These are phyloP conservation scores for Fusarium coicis DNA, from an alignment of 2,329 filamentous ascomycete species.

Conservation along the genomic window DNA sequence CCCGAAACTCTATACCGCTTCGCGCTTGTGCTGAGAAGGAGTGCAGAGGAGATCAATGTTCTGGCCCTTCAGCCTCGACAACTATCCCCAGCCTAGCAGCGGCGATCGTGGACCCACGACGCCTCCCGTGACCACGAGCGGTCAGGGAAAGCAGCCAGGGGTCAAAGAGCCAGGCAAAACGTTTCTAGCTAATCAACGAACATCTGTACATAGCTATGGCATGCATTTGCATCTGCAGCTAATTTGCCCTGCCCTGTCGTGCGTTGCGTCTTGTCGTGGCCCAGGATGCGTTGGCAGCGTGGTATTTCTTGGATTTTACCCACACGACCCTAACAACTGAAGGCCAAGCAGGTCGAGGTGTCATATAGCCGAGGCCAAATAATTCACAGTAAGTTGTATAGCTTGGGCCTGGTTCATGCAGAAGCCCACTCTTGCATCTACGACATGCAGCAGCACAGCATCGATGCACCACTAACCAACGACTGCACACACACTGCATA, in stretches of 20 bases:
- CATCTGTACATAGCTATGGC: constrained; percentile 45
- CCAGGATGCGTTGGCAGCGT: constrained; percentile 41
- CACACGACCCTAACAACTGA: constrained; percentile 21
- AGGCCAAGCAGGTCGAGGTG: constrained; percentile 13
- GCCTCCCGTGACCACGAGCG: constrained; percentile 43
- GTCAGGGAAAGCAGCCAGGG: constrained; percentile 38
- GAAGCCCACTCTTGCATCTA: constrained; percentile 43
- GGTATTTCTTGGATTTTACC: constrained; percentile 15
- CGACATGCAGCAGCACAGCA: constrained; percentile 42
- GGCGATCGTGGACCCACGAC: constrained; percentile 42
- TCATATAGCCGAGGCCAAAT: constrained; percentile 19
- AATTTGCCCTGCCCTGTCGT: constrained; percentile 41
- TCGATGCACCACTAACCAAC: constrained; percentile 36
- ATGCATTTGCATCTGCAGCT: constrained; percentile 49
- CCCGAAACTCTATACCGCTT: constrained; percentile 15
- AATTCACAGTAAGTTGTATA: constrained; percentile 32
- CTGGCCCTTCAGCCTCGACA: constrained; percentile 24
- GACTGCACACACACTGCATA: constrained; percentile 32
- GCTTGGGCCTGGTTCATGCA: constrained; percentile 46
- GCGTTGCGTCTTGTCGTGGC: constrained; percentile 29
- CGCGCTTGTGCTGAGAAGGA: neutral
- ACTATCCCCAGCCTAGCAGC: constrained; percentile 39
- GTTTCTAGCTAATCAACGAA: constrained; percentile 40
- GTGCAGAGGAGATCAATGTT: constrained; percentile 33
- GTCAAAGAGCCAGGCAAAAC: constrained; percentile 23